Evolutionary conservation across 129 eudicot species (phyloP), one percentile per base, ranked within the genome.

Genomic region (Lactuca sativa): DNA sequence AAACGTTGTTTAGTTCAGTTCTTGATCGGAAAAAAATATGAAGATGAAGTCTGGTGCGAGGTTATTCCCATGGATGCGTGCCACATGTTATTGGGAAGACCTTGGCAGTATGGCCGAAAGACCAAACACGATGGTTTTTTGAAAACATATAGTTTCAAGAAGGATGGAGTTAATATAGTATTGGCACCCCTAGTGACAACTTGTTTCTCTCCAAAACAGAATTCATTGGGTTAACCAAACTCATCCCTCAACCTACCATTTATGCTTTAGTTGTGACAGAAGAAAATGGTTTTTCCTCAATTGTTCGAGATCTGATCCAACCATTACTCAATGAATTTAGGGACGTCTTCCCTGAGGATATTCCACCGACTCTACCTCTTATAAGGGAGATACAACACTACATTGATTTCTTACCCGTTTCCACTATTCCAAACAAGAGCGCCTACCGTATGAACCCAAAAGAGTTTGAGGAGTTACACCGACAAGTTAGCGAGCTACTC

Each of bases 1-100:
- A 58, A 58, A 58, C 41, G 40, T 10, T 58, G 63, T 18, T 31
- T 58, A 21, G 33, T 58, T 58, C 63, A 58, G 6, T 58, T 58
- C 33, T 58, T 40, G 6, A 58, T 58, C 5, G 62, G 62, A 4
- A 33, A 33, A 21, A 56, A 56, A 56, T 56, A 56, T 2, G 30
- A 56, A 7, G 62, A 56, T 21, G 62, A 56, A 15, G 62, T 56
- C 12, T 56, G 62, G 36, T 21, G 62, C 17, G 37, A 15, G 9
- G 62, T 56, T 10, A 56, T 56, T 18, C 62, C 62, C 10, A 56
- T 56, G 62, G 62, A 56, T 56, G 62, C 14, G 25, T 56, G 62
- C 30, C 62, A 33, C 37, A 33, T 33, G 37, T 33, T 33, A 33
- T 33, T 33, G 37, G 37, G 37, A 4, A 33, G 37, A 4, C 37